Percentiles rank a stretch among this genome's conserved stretches.
These are phyloP conservation scores for Barnettozyma populi DNA, from an alignment of 805 yeast species.

Conservation along the genomic window DNA sequence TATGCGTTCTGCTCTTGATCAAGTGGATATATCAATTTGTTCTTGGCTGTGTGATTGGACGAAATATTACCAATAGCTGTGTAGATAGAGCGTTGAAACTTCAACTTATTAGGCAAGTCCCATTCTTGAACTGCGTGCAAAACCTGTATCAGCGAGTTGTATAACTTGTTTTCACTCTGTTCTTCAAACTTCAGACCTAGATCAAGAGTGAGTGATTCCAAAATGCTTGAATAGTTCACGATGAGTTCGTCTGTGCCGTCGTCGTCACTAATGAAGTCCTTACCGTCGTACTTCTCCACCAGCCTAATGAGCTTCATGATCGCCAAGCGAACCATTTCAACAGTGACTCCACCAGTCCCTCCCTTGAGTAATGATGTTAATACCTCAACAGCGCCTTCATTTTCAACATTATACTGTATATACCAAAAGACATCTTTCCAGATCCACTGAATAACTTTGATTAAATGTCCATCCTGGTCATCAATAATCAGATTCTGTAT, in stretches of 20 bases:
- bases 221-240: slow-evolving; percentile 12
- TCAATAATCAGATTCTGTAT: slow-evolving; percentile 20
- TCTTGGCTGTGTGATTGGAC: slow-evolving; percentile 18
- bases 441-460: slow-evolving; percentile 10
- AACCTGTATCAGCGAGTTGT: slow-evolving; percentile 6
- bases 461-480: slow-evolving; percentile 11
- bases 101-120: slow-evolving; percentile 19
- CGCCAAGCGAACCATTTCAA: slow-evolving; percentile 6
- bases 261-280: slow-evolving; percentile 18
- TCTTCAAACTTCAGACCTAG: slow-evolving; percentile 12
- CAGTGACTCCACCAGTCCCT: background rate
- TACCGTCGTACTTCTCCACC: background rate
- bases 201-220: slow-evolving; percentile 19
- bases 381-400: slow-evolving; percentile 1
- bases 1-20: slow-evolving; percentile 19
- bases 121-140: slow-evolving; percentile 6
- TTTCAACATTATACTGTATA: slow-evolving; percentile 7
- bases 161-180: slow-evolving; percentile 10
- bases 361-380: background rate
- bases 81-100: slow-evolving; percentile 18
- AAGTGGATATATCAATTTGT: slow-evolving; percentile 6
- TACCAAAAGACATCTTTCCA: slow-evolving; percentile 11
- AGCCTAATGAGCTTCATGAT: slow-evolving; percentile 5
- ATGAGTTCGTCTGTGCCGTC: slow-evolving; percentile 21
- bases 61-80: slow-evolving; percentile 25